These are phyloP conservation scores for Wickerhamomyces sp. DNA, from an alignment of 1,139 yeast species.

Conservation along the genomic window DNA sequence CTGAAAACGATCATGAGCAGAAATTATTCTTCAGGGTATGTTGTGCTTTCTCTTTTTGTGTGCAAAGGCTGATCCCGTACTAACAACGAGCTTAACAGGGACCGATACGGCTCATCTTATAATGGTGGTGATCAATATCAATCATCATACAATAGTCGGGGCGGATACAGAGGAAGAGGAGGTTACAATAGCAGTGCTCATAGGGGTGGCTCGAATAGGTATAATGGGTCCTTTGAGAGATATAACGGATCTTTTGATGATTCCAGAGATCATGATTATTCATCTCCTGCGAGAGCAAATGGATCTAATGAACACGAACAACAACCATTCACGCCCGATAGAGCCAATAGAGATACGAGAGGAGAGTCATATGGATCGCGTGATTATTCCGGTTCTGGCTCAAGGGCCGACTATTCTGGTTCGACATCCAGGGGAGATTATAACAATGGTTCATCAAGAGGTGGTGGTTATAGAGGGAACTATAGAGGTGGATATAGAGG, in stretches of 20 bases:
- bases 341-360: not conserved
- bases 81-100: not conserved
- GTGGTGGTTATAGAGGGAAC: slow-evolving; percentile 1
- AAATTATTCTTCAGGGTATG: slow-evolving; percentile 8
- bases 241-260: not conserved
- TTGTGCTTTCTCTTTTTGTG: not conserved
- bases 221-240: not conserved
- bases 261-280: not conserved
- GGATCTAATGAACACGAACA: not conserved
- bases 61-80: not conserved
- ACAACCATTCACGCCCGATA: not conserved
- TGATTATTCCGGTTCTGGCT: not conserved
- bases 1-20: slow-evolving; percentile 4
- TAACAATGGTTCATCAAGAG: not conserved
- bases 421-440: not conserved
- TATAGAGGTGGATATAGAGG: not conserved
- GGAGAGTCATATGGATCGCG: not conserved
- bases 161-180: slow-evolving; percentile 13
- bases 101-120: not conserved
- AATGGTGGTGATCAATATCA: slow-evolving; percentile 9
- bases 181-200: slow-evolving; percentile 1
- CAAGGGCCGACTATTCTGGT: not conserved
- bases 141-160: slow-evolving; percentile 12
- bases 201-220: not conserved
- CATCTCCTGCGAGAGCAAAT: not conserved